Conservation (phyloP, 2,329 filamentous ascomycete species). For the Neofusicoccum umdonicola region DNA sequence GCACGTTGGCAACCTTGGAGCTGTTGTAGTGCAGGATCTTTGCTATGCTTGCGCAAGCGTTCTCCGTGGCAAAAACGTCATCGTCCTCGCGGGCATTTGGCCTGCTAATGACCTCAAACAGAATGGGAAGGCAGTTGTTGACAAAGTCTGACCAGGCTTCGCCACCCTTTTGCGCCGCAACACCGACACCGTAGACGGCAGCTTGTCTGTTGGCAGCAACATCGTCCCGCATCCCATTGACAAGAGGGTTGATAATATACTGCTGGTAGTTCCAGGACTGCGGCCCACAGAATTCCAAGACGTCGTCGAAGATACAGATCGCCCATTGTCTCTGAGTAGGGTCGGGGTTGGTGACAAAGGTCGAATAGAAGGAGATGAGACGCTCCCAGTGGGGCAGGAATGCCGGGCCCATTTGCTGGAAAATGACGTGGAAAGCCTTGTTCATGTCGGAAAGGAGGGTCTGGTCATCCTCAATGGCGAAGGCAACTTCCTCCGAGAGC, state of each 20-base stretch:
- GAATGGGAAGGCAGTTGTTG: constrained; percentile 70
- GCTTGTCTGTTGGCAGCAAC: constrained; percentile 93
- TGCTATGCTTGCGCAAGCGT: constrained; percentile 91
- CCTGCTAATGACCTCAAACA: constrained; percentile 82
- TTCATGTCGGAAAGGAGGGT: constrained; percentile 98
- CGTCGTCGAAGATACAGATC: constrained; percentile 98
- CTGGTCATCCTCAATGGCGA: constrained; percentile 96
- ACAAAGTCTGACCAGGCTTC: constrained; percentile 84
- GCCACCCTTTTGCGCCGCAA: constrained; percentile 90
- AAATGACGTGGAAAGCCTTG: constrained; percentile 98
- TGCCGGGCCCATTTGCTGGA: constrained; percentile 85
- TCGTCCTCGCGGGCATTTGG: constrained; percentile 84
- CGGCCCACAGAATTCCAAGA: constrained; percentile 91
- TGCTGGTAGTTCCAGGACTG: constrained; percentile 84
- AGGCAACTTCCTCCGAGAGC: constrained; percentile 78
- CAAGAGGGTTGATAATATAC: constrained; percentile 81
- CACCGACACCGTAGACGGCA: constrained; percentile 91
- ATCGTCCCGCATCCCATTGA: constrained; percentile 80
- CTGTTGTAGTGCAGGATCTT: constrained; percentile 94
- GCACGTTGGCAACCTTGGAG: constrained; percentile 69
- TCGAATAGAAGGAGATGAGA: constrained; percentile 79
- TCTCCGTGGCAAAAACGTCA: constrained; percentile 95
- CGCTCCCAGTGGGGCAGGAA: constrained; percentile 89
- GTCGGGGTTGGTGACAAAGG: constrained; percentile 77
- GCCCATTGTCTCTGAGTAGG: constrained; percentile 96